Conservation (phyloP, 768 basidiomycete species). For the Mycena haematopus region DNA sequence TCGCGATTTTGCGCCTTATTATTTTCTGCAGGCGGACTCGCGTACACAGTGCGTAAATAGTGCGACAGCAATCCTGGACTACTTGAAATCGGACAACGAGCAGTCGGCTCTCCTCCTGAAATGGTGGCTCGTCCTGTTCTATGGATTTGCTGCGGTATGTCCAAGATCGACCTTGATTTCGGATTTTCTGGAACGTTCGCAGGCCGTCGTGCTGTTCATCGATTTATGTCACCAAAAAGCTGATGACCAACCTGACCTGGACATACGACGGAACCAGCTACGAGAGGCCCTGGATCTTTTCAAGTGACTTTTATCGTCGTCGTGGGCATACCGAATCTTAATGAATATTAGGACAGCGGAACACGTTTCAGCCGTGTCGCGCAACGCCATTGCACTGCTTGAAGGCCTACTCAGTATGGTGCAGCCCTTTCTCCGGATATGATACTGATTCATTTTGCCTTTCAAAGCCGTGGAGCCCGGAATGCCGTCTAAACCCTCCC, state of each 20-base stretch:
- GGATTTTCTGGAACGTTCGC: background rate
- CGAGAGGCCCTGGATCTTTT: conserved; percentile 33
- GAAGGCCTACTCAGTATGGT: conserved; percentile 34
- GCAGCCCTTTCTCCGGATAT: background rate
- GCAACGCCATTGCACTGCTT: conserved; percentile 34
- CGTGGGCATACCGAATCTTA: background rate
- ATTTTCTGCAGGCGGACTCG: conserved; percentile 28
- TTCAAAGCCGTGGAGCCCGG: conserved; percentile 23
- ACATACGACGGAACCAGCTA: conserved; percentile 29
- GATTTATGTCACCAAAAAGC: conserved; percentile 34
- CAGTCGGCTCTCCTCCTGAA: conserved; percentile 33
- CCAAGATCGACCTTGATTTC: background rate
- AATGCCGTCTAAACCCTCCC: conserved; percentile 26
- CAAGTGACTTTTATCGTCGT: conserved; percentile 24
- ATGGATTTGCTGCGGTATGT: conserved; percentile 35
- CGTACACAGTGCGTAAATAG: conserved; percentile 35
- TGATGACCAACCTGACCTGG: conserved; percentile 27
- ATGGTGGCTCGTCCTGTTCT: conserved; percentile 35
- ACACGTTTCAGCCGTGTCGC: conserved; percentile 31
- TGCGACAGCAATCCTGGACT: conserved; percentile 33
- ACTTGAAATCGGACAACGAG: conserved; percentile 30
- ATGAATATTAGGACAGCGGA: conserved; percentile 14
- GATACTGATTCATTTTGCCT: background rate
- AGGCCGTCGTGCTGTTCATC: conserved; percentile 37
- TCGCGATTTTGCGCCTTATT: background rate